Evolutionary conservation across 73 alveolate genomes (phyloP), one percentile per base, ranked within the genome.

Genomic region (Paramecium pentaurelia): DNA sequence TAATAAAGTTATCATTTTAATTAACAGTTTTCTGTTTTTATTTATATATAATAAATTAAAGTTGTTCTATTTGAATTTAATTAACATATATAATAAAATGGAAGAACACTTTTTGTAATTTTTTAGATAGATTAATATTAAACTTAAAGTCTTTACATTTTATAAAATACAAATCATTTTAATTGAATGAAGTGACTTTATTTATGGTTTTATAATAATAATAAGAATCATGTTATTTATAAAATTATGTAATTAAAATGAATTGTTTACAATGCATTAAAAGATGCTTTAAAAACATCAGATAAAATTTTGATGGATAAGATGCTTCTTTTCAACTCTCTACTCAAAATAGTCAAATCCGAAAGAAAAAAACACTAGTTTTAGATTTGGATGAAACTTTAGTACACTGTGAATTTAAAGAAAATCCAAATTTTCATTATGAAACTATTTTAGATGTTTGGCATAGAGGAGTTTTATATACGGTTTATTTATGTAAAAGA

Each of bases 341-440:
- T n/a, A 73, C 87, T 38, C 34, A 34, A 16, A 73, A 32, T 30
- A 73, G 84, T 28, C 25, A 30, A 36, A 20, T 73, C 6, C 7
- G 58, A 37, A 28, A 32, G 45, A 80, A 80, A 64, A 80, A 80
- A 28, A 80, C 91, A 20, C 30, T 80, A 6, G 91, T 80, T 18
- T 47, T 80, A 44, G 91, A 80, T 80, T 49, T 80, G n/a, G 91
- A 80, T 80, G 91, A 80, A 80, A 80, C 91, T 5, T 80, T 80
- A 14, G 91, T 80, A 18, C 91, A 80, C 7, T 80, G 91, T 47
- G 91, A 80, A 47, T 80, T 80, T 27, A 80, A 49, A 47, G 91
- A 80, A 80, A 80, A 80, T 22, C 25, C 34, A 25, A 80, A 80
- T 80, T 80, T 45, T 64, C 49, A 80, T 80, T 49, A 80, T 22